Conservation (phyloP, 352 stramenopile species). For the Phytophthora sansomeana region DNA sequence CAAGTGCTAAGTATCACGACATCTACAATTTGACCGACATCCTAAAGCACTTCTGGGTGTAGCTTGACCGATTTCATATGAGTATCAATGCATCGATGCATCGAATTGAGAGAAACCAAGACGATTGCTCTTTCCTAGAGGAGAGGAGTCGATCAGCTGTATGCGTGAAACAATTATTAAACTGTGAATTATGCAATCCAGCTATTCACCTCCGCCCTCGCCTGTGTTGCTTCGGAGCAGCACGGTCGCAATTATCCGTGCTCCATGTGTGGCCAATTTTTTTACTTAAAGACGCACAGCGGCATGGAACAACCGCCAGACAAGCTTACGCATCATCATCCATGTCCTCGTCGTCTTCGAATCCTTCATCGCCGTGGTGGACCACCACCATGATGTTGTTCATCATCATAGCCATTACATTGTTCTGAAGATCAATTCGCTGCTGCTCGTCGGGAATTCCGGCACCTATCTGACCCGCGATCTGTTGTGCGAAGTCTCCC, state of each 20-base stretch:
- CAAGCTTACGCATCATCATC: neutral
- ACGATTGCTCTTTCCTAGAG: too few relatives aligned
- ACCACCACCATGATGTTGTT: conserved; percentile 1
- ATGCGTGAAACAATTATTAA: too few relatives aligned
- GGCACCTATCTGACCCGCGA: neutral
- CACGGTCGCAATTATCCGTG: neutral
- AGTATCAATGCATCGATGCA: too few relatives aligned
- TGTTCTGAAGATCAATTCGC: neutral
- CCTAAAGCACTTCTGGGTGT: too few relatives aligned
- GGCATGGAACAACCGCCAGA: neutral
- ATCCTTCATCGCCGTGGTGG: neutral
- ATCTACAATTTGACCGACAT: too few relatives aligned
- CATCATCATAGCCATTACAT: neutral
- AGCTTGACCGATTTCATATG: too few relatives aligned
- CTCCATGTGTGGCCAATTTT: neutral
- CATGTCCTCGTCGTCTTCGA: neutral
- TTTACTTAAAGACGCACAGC: neutral
- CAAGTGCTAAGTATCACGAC: too few relatives aligned
- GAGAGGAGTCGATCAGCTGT: too few relatives aligned
- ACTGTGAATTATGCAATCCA: too few relatives aligned
- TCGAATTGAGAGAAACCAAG: too few relatives aligned
- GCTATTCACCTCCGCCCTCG: too few relatives aligned
- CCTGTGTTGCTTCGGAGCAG: too few relatives aligned
- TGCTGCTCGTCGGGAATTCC: neutral
- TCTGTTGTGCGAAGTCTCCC: neutral